Evolutionary conservation across 2,329 filamentous ascomycete genomes (phyloP).

Genomic region (Arthrobotrys entomopaga): DNA sequence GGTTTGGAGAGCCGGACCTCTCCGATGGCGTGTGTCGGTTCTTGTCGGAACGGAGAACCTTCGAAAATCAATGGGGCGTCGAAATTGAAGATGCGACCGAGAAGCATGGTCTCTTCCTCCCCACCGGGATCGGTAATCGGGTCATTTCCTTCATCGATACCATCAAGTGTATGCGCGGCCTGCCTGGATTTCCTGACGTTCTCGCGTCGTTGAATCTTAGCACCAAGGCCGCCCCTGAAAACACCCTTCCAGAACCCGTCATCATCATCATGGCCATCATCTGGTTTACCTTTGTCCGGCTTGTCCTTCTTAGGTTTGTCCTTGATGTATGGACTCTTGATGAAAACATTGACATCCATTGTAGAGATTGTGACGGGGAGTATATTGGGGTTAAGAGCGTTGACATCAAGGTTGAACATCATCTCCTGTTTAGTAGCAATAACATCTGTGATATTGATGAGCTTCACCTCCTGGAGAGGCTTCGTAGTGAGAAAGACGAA

Average conservation of each 20-base stretch:
- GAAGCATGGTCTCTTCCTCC: constrained; percentile 80
- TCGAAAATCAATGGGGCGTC: constrained; percentile 90
- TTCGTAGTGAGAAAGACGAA: constrained; percentile 94
- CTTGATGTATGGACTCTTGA: constrained; percentile 90
- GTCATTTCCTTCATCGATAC: constrained; percentile 61
- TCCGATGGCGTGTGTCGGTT: constrained; percentile 77
- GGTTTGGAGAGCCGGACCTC: constrained; percentile 84
- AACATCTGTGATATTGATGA: constrained; percentile 85
- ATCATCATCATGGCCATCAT: constrained; percentile 38
- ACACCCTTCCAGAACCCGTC: constrained; percentile 43
- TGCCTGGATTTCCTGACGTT: constrained; percentile 4
- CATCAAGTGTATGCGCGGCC: constrained; percentile 48
- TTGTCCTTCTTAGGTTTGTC: constrained; percentile 60
- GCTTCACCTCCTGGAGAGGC: constrained; percentile 79
- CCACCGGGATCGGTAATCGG: constrained; percentile 68
- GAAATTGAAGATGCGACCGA: constrained; percentile 88
- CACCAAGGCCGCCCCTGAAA: constrained; percentile 17
- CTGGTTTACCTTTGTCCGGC: constrained; percentile 12
- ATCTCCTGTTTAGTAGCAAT: constrained; percentile 93
- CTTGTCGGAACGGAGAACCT: constrained; percentile 83
- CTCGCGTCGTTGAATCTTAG: constrained; percentile 24
- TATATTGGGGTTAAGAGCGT: constrained; percentile 90
- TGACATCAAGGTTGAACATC: constrained; percentile 89
- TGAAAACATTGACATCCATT: constrained; percentile 91
- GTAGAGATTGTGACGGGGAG: constrained; percentile 86